phyloP scores from a whole-genome alignment of 441 rosid species.

The Gossypium davidsonii region DNA sequence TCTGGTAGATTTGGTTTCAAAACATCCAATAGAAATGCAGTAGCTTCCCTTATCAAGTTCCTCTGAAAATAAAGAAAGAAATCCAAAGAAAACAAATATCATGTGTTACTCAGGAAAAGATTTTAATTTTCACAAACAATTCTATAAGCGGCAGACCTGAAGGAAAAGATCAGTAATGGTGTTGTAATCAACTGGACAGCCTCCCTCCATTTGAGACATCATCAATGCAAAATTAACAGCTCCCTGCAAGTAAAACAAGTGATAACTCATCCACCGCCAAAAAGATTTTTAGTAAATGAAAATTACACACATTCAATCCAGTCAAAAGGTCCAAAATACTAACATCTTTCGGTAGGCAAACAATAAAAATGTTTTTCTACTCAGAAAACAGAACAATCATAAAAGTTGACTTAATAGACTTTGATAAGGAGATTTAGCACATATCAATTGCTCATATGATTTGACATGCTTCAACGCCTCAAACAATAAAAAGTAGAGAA shows the following conservation, averaged over 20 bases:
- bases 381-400: neutral
- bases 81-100: slow-evolving; percentile 8
- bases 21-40: slow-evolving; percentile 97
- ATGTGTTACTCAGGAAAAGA: slow-evolving; percentile 4
- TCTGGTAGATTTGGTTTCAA: slow-evolving; percentile 96
- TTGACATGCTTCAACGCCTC: slow-evolving; percentile 15
- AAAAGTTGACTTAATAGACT: neutral
- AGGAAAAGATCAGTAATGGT: slow-evolving; percentile 98
- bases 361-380: neutral
- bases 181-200: slow-evolving; percentile 95
- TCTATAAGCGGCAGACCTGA: slow-evolving; percentile 53
- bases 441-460: slow-evolving; percentile 3
- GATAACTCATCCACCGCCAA: neutral
- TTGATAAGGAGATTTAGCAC: neutral
- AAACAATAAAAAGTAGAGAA: slow-evolving; percentile 14
- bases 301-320: neutral
- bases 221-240: slow-evolving; percentile 98
- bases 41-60: slow-evolving; percentile 96
- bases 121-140: neutral
- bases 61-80: slow-evolving; percentile 42
- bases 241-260: slow-evolving; percentile 49
- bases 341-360: neutral
- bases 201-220: slow-evolving; percentile 99
- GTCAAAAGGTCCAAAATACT: neutral
- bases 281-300: neutral